Evolutionary conservation across 352 stramenopile genomes (phyloP).

Genomic region (Globisporangium yorkense): DNA sequence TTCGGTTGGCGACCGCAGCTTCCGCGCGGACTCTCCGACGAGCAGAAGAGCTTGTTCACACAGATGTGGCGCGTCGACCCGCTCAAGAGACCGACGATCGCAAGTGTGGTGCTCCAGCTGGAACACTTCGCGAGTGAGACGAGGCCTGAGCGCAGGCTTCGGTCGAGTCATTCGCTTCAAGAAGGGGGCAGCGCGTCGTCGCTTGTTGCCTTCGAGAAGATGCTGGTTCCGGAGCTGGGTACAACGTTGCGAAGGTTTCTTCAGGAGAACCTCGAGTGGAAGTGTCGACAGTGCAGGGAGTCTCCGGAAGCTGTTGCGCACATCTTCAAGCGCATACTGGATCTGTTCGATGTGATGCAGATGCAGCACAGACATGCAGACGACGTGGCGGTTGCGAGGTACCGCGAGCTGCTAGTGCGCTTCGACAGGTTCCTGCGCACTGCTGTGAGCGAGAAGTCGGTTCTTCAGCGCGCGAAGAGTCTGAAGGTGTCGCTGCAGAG

Average conservation of each 20-base stretch:
- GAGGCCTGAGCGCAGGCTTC: background rate
- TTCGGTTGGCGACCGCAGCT: background rate
- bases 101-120: background rate
- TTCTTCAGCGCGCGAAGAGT: slow-evolving; percentile 2
- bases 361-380: background rate
- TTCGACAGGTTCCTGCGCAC: slow-evolving; percentile 4
- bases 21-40: background rate
- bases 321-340: background rate
- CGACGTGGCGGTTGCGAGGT: background rate
- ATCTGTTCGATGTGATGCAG: background rate
- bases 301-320: background rate
- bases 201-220: background rate
- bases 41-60: background rate
- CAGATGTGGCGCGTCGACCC: background rate
- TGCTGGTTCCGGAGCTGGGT: background rate
- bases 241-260: background rate
- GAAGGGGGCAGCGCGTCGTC: background rate
- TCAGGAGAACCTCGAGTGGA: background rate
- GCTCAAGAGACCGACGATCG: background rate
- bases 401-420: background rate
- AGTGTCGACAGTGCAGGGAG: background rate
- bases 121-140: background rate
- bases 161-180: background rate
- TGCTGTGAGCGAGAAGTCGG: background rate
- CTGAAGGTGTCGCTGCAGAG: background rate